phyloP scores from a whole-genome alignment of 768 basidiomycete species.

The Leccinum aurantiacum region DNA sequence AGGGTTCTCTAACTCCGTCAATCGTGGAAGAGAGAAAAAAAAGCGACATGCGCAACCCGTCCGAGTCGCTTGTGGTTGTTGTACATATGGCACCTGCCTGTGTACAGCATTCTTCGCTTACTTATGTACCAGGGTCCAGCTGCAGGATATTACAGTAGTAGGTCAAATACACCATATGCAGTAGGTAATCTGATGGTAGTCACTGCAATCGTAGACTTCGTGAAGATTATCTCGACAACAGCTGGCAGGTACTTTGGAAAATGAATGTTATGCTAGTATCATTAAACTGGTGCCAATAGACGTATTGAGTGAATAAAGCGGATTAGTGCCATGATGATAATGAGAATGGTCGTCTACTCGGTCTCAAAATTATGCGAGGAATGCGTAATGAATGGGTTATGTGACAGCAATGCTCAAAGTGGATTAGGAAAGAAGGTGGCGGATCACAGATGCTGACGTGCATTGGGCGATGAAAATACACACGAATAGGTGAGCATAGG shows the following conservation, averaged over 20 bases:
- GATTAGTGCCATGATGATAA: conserved; percentile 34
- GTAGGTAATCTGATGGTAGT: neutral
- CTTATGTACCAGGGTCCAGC: conserved; percentile 14
- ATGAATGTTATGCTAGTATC: conserved; percentile 28
- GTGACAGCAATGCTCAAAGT: conserved; percentile 39
- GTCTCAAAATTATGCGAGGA: conserved; percentile 33
- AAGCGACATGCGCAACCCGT: neutral
- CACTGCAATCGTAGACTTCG: conserved; percentile 13
- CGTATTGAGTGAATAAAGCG: conserved; percentile 32
- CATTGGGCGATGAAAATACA: conserved; percentile 19
- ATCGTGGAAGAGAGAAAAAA: neutral
- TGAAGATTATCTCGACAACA: conserved; percentile 8
- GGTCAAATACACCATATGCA: neutral
- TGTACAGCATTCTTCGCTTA: conserved; percentile 16
- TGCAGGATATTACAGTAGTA: neutral
- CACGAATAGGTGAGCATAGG: conserved; percentile 10
- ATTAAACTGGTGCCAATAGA: conserved; percentile 32
- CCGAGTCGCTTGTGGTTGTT: neutral
- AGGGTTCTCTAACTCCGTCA: neutral
- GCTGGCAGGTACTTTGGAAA: conserved; percentile 22
- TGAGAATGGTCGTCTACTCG: conserved; percentile 29
- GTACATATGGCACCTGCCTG: neutral
- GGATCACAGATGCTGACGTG: conserved; percentile 30
- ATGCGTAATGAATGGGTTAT: conserved; percentile 38
- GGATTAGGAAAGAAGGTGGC: conserved; percentile 21